Evolutionary conservation across 1,284 basidiomycete genomes (phyloP), one percentile per base, ranked within the genome.

Genomic region (Mycosarcoma mackinlayi): DNA sequence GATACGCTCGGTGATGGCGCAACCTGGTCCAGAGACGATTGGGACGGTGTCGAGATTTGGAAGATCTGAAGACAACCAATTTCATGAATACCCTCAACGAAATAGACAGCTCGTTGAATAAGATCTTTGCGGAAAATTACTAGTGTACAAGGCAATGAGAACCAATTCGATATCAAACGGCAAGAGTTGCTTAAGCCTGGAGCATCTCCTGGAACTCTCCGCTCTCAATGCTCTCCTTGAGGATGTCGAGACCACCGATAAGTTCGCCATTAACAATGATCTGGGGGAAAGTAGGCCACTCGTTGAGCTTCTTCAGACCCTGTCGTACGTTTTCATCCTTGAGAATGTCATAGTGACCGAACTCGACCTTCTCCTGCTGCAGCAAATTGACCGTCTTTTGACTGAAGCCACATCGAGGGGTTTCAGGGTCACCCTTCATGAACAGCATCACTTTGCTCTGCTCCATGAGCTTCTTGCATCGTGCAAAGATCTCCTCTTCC

Each of bases 341-440:
- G 89, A 87, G 1, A 88, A 91, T 91, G 81, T 91, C 89, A 79
- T 90, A 91, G 82, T 87, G 86, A n/a, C 86, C 85, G 83, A 89
- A 91, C 69, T 87, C 85, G 48, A 91, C 86, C 9, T 85, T 85
- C 71, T 90, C 86, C 58, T 88, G 87, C 38, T 86, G 82, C 55
- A 91, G 83, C 25, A 91, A 83, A 13, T 85, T 87, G 47, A 91
- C 89, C 13, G 89, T 90, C 84, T 89, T 87, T 37, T 90, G 86
- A 46, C 88, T 89, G 84, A 91, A 91, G 9, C 90, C 96, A 75
- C 95, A 84, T 40, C 77, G 30, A 38, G 83, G 96, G 24, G 87
- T 86, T 42, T 90, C 88, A 0, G 92, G 92, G 68, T 89, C 90
- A 21, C 95, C 96, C 85, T 98, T 98, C 94, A 98, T 98, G 87